Percentiles rank a stretch among this genome's conserved stretches.
Conservation (phyloP, 306 rosid species). For the Quercus dentata region DNA sequence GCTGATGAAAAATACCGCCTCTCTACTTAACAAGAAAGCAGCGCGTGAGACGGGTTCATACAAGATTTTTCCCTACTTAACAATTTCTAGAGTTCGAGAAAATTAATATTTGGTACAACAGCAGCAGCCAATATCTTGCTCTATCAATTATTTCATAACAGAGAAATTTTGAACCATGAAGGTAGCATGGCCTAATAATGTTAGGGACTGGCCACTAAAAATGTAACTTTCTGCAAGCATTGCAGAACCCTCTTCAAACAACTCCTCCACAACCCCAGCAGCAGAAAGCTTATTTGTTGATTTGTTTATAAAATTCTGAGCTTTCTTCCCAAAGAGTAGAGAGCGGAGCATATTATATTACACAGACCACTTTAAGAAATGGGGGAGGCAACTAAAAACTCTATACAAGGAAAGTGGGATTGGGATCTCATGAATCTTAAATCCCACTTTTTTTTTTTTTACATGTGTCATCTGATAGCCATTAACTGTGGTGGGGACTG, state of each 20-base stretch:
- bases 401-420: constrained; percentile 29
- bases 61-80: too few relatives aligned
- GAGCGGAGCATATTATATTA: constrained; percentile 47
- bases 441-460: background rate
- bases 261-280: constrained; percentile 90
- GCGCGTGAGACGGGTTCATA: too few relatives aligned
- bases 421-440: background rate
- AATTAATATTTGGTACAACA: background rate
- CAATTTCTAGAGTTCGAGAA: background rate
- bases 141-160: background rate
- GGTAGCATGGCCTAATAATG: background rate
- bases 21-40: too few relatives aligned
- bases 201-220: background rate
- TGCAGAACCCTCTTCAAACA: constrained; percentile 99
- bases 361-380: too few relatives aligned
- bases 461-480: background rate
- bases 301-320: constrained; percentile 57
- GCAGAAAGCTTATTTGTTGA: constrained; percentile 77
- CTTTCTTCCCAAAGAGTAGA: constrained; percentile 78
- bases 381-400: background rate
- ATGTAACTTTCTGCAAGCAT: constrained; percentile 89
- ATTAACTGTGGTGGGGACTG: background rate
- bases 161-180: background rate
- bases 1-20: background rate
- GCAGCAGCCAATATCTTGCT: background rate